Evolutionary conservation across 352 stramenopile genomes (phyloP), one percentile per base, ranked within the genome.

Genomic region (Phytopythium sindhum): DNA sequence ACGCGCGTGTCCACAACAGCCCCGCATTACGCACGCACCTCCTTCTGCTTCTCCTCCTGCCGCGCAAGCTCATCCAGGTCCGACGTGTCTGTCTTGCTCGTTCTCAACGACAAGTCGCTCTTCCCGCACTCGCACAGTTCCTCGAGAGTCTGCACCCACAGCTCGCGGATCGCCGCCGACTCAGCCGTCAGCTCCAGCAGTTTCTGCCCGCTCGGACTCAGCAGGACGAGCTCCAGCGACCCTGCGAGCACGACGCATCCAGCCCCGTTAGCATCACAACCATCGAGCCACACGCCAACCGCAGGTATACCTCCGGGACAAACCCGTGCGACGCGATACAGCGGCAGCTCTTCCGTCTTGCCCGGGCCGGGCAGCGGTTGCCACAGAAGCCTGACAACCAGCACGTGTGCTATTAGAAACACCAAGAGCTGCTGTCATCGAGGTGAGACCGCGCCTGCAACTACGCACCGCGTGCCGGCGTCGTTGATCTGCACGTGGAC

Each of bases 61-160:
- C 85, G 86, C 14, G 71, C 68, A 11, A 91, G 51, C 33, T 87
- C 80, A 35, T 78, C 41, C 21, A 9, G 11, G 41, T 42, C 56
- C 17, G 39, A 44, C 23, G 55, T 15, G 55, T 51, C 55, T 23
- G 55, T 52, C 69, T 31, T 82, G 68, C 37, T 88, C 64, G 42
- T 61, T 57, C 66, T 84, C 81, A 4, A 73, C 28, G 33, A 86
- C 74, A 29, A 39, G 14, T 48, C 61, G 60, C 23, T 70, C 70
- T 28, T 41, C 72, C 42, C 65, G 67, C 75, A 82, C 15, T 88
- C 62, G 62, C 77, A 84, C 17, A 91, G 63, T 60, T 91, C 83
- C 26, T 89, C 83, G 26, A 91, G 70, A 4, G 80, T 89, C 58
- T 91, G 80, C 21, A 81, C 70, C 83, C 83, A 91, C 21, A 91